Evolutionary conservation across 176 grass and related monocot species (phyloP).

Genomic region (Rhynchospora breviuscula): DNA sequence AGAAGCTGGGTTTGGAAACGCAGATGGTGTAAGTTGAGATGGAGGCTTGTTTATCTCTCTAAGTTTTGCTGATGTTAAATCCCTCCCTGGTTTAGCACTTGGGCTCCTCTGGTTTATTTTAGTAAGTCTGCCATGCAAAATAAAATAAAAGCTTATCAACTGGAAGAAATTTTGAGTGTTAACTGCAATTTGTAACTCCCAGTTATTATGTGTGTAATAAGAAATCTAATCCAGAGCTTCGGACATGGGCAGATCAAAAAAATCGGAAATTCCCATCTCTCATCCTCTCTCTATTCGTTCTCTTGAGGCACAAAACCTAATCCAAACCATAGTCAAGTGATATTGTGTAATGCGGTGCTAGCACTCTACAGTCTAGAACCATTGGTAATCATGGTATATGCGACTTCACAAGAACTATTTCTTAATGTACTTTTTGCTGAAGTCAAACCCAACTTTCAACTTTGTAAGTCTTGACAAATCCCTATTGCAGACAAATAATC

Average conservation of each 20-base stretch:
- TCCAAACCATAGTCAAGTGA: not conserved
- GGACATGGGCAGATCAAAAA: not conserved
- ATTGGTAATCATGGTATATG: not conserved
- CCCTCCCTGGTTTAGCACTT: slow-evolving; percentile 26
- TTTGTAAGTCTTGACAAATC: not conserved
- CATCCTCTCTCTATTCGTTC: not conserved
- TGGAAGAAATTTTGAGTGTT: not conserved
- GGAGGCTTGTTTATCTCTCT: slow-evolving; percentile 35
- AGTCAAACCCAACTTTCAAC: not conserved
- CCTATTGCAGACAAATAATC: too few relatives aligned
- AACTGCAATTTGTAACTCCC: slow-evolving; percentile 1
- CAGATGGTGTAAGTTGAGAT: slow-evolving; percentile 27
- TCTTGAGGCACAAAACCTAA: not conserved
- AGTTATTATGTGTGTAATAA: not conserved
- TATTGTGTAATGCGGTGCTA: not conserved
- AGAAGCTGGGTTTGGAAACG: slow-evolving; percentile 14
- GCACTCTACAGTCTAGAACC: not conserved
- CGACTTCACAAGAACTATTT: not conserved
- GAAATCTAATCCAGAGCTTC: not conserved
- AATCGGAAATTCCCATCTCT: not conserved
- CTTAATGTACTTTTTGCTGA: not conserved
- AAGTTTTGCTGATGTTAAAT: slow-evolving; percentile 29
- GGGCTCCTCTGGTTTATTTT: slow-evolving; percentile 43
- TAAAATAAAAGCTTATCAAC: slow-evolving; percentile 14
- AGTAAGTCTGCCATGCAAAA: slow-evolving; percentile 38